phyloP scores from a whole-genome alignment of 148 eudicot species.

The Amaranthus hypochondriacus region DNA sequence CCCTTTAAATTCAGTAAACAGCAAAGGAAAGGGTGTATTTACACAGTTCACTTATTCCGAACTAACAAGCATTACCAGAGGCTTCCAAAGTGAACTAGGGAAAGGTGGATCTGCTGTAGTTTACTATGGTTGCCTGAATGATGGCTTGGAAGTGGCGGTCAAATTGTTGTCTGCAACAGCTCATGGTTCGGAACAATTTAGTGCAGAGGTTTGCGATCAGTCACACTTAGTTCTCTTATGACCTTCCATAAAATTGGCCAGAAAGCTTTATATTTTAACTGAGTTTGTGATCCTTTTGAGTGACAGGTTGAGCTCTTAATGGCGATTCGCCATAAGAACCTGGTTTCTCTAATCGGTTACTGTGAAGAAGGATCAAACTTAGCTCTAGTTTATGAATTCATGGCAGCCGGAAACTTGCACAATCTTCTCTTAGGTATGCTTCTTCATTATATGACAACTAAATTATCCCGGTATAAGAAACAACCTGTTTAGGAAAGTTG shows the following conservation, averaged over 20 bases:
- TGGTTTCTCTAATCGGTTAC: constrained; percentile 37
- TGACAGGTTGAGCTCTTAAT: constrained; percentile 28
- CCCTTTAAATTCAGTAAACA: neutral
- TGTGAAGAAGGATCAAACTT: constrained; percentile 33
- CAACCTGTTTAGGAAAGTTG: neutral
- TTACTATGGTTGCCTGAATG: constrained; percentile 29
- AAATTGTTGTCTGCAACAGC: constrained; percentile 30
- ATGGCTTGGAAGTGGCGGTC: constrained; percentile 35
- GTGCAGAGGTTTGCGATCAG: constrained; percentile 31
- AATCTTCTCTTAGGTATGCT: constrained; percentile 25
- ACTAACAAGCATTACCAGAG: constrained; percentile 26
- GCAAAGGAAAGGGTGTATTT: constrained; percentile 12
- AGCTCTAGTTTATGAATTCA: constrained; percentile 44
- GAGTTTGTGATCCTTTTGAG: neutral
- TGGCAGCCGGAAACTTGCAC: constrained; percentile 37
- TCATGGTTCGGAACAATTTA: constrained; percentile 34
- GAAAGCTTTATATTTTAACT: neutral
- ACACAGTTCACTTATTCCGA: constrained; percentile 31
- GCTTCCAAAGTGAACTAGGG: constrained; percentile 27
- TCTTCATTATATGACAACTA: neutral
- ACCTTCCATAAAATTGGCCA: too few relatives aligned
- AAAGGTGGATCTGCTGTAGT: constrained; percentile 40
- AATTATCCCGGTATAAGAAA: neutral
- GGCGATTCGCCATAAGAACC: constrained; percentile 34
- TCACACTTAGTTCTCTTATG: too few relatives aligned